Evolutionary conservation across 192 early-diverging fungal species (phyloP).

Genomic region (Neocallimastix lanati): DNA sequence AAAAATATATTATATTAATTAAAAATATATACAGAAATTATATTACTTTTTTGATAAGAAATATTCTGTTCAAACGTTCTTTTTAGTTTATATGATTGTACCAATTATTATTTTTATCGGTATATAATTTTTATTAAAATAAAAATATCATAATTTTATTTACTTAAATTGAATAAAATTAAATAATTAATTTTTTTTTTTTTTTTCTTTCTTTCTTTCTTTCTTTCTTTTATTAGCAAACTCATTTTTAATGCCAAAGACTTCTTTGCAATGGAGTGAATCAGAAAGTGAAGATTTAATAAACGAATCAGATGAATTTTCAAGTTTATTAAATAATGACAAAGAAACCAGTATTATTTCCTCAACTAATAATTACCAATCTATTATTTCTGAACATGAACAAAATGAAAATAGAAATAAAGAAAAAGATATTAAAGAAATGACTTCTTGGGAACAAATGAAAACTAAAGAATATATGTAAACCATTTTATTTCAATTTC

Average conservation of each 20-base stretch:
- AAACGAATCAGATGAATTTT: not conserved
- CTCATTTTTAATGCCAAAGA: not conserved
- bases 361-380: not conserved
- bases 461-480: not conserved
- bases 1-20: too few species aligned
- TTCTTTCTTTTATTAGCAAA: not conserved
- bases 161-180: too few species aligned
- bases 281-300: not conserved
- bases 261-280: not conserved
- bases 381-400: not conserved
- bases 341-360: not conserved
- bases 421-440: not conserved
- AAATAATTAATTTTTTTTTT: too few species aligned
- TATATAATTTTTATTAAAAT: too few species aligned
- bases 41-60: not conserved
- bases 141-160: too few species aligned
- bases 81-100: not conserved
- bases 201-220: not conserved
- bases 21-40: not conserved
- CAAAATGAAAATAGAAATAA: not conserved
- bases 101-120: not conserved
- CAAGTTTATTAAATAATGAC: not conserved
- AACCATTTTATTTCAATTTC: too few species aligned
- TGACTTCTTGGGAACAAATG: not conserved
- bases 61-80: not conserved